These are phyloP conservation scores for Arachnomyces sp. DNA, from an alignment of 2,329 filamentous ascomycete species.

Conservation along the genomic window DNA sequence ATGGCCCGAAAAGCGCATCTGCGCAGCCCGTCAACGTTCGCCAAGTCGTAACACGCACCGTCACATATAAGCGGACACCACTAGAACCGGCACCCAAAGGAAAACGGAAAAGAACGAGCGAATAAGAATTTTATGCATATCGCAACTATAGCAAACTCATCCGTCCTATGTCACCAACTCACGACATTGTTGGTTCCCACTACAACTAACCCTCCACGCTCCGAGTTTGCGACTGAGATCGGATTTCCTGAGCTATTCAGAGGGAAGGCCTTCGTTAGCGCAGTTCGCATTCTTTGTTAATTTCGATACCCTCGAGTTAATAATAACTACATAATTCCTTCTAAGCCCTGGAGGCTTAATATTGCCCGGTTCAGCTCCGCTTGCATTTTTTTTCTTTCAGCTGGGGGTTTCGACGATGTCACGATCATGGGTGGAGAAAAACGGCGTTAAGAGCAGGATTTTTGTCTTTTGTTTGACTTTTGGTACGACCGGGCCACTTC, in stretches of 20 bases:
- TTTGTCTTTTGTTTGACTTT: too few species aligned
- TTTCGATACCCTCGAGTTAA: neutral
- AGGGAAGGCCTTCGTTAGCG: too few species aligned
- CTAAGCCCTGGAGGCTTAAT: neutral
- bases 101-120: constrained; percentile 69
- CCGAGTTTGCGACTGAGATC: too few species aligned
- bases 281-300: neutral
- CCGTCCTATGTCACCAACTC: neutral
- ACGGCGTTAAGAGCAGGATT: neutral
- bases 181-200: neutral
- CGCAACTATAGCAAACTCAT: neutral
- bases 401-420: neutral
- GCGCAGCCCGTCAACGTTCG: constrained; percentile 63
- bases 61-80: constrained; percentile 65
- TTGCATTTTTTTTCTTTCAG: constrained; percentile 4
- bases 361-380: constrained; percentile 1
- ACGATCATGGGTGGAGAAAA: too few species aligned
- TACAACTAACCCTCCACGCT: too few species aligned
- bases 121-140: constrained; percentile 3
- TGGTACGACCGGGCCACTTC: too few species aligned
- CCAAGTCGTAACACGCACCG: constrained; percentile 84
- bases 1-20: constrained; percentile 53
- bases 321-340: neutral
- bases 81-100: constrained; percentile 87
- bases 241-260: too few species aligned